Conservation (phyloP, 2,329 filamentous ascomycete genomes). For the Nigrospora oryzae region DNA sequence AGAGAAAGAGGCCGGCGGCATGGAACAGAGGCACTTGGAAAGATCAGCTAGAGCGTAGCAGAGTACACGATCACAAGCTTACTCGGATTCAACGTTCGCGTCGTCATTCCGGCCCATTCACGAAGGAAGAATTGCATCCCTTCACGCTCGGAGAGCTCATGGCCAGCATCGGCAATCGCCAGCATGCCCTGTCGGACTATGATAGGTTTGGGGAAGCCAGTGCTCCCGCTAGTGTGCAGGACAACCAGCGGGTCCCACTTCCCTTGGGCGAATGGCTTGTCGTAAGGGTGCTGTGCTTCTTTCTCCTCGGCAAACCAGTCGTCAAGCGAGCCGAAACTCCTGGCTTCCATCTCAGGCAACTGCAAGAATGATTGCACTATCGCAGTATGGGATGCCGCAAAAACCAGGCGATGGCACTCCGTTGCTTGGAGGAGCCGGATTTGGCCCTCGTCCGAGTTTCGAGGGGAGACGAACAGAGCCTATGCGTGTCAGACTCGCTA, state of each 20-base stretch:
- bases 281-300: constrained; percentile 25
- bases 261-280: constrained; percentile 30
- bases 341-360: constrained; percentile 25
- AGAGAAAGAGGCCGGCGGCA: constrained; percentile 22
- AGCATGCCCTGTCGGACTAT: constrained; percentile 25
- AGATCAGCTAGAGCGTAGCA: neutral
- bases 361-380: constrained; percentile 26
- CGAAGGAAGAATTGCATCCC: constrained; percentile 10
- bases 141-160: constrained; percentile 14
- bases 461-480: constrained; percentile 30
- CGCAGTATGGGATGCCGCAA: constrained; percentile 14
- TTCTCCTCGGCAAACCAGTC: constrained; percentile 26
- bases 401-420: constrained; percentile 25
- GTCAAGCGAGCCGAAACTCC: constrained; percentile 22
- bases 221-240: constrained; percentile 37
- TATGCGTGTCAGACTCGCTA: constrained; percentile 4
- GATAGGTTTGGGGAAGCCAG: constrained; percentile 36
- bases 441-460: constrained; percentile 30
- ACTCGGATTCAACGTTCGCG: neutral
- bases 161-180: constrained; percentile 21
- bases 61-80: neutral
- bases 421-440: constrained; percentile 28
- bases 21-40: constrained; percentile 29
- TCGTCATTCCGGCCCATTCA: constrained; percentile 2
- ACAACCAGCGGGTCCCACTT: constrained; percentile 30